phyloP scores from a whole-genome alignment of 2,329 filamentous ascomycete genomes.

The Graphiopsis chlorocephala region DNA sequence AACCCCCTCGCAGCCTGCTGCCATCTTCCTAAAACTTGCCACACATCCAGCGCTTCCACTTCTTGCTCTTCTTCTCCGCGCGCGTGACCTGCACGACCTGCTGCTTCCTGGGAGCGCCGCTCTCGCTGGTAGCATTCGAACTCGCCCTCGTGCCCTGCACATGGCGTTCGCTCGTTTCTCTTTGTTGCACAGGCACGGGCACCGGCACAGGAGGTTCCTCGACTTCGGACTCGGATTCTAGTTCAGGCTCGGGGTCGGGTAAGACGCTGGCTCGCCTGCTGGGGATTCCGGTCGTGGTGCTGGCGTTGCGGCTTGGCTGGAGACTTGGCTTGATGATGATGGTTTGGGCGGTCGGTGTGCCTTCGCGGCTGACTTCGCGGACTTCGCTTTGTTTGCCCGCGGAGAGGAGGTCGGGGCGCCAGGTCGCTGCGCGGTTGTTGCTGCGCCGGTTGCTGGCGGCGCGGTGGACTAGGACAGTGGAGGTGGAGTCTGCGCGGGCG shows the following conservation, averaged over 20 bases:
- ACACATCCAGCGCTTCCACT: slow-evolving; percentile 6
- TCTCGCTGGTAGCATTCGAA: slow-evolving; percentile 6
- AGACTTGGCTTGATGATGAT: background rate
- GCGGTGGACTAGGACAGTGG: slow-evolving; percentile 35
- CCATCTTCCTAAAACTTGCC: slow-evolving; percentile 1
- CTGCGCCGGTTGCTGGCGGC: slow-evolving; percentile 32
- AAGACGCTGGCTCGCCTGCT: slow-evolving; percentile 1
- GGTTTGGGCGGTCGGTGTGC: slow-evolving; percentile 1
- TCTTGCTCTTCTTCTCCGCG: slow-evolving; percentile 8
- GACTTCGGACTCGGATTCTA: background rate
- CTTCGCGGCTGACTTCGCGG: slow-evolving; percentile 17
- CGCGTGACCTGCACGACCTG: background rate
- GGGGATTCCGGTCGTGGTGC: background rate
- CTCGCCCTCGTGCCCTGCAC: background rate
- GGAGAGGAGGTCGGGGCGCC: slow-evolving; percentile 28
- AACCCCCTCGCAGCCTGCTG: background rate
- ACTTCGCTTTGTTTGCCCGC: slow-evolving; percentile 6
- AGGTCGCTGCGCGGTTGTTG: slow-evolving; percentile 26
- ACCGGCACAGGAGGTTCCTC: background rate
- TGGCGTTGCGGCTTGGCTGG: background rate
- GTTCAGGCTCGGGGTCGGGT: background rate
- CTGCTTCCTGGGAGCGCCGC: background rate
- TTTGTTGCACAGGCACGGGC: background rate
- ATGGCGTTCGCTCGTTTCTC: background rate
- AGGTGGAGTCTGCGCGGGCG: slow-evolving; percentile 30